phyloP scores from a whole-genome alignment of 257 asterid species.

The Ligustrum vulgare region DNA sequence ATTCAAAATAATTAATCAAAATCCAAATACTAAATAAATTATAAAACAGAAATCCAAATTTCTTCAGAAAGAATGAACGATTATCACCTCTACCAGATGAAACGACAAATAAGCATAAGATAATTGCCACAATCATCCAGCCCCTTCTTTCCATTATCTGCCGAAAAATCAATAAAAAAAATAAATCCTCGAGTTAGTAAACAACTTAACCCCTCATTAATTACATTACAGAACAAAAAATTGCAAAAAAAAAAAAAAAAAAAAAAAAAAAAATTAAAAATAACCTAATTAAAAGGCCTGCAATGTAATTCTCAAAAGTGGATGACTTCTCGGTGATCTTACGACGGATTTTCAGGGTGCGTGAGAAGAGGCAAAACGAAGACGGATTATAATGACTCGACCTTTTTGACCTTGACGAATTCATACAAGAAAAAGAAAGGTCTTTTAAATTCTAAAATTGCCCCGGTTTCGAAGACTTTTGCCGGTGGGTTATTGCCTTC shows the following conservation, averaged over 20 bases:
- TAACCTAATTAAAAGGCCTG: slow-evolving; percentile 7
- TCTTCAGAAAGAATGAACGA: not conserved
- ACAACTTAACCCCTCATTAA: not conserved
- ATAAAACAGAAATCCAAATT: not conserved
- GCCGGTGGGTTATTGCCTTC: not conserved
- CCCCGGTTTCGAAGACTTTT: not conserved
- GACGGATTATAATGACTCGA: slow-evolving; percentile 15
- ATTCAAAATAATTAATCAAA: not conserved
- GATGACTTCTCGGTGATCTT: slow-evolving; percentile 23
- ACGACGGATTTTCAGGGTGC: slow-evolving; percentile 9
- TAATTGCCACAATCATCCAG: slow-evolving; percentile 35
- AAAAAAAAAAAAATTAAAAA: not conserved
- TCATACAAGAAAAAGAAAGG: too few species aligned
- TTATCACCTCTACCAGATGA: slow-evolving; percentile 51
- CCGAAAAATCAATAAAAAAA: not conserved
- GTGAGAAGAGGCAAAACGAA: slow-evolving; percentile 38
- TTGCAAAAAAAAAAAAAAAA: not conserved
- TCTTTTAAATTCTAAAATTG: not conserved
- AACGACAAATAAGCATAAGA: slow-evolving; percentile 31
- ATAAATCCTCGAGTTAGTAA: not conserved
- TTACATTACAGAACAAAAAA: slow-evolving; percentile 7
- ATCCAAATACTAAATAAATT: not conserved
- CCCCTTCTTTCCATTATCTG: slow-evolving; percentile 49
- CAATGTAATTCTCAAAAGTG: slow-evolving; percentile 22
- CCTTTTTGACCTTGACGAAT: not conserved